Percentiles rank a stretch among this genome's conserved stretches.
phyloP scores from a whole-genome alignment of 495 filamentous ascomycete species.

The Neurospora sp. region DNA sequence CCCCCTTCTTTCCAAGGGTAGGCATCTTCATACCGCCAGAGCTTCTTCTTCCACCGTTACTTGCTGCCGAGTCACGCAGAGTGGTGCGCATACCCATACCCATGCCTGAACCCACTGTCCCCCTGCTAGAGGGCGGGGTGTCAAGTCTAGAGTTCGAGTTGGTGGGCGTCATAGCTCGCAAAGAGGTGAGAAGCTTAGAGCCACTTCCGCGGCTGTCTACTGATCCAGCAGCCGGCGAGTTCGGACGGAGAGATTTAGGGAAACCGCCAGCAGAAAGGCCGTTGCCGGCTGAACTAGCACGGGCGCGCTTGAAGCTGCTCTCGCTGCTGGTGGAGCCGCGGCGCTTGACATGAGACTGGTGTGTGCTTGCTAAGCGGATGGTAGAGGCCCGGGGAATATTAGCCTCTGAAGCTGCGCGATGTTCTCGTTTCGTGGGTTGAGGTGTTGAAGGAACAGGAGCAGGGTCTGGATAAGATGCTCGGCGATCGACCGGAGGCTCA shows the following conservation, averaged over 20 bases:
- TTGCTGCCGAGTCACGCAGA: slow-evolving; percentile 15
- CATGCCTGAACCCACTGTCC: not conserved
- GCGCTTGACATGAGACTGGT: slow-evolving; percentile 15
- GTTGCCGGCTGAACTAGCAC: slow-evolving; percentile 1
- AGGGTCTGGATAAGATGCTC: slow-evolving; percentile 3
- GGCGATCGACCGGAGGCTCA: not conserved
- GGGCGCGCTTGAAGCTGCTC: slow-evolving; percentile 38
- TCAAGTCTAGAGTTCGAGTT: slow-evolving; percentile 20
- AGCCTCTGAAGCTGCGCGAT: slow-evolving; percentile 15
- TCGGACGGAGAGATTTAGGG: slow-evolving; percentile 27
- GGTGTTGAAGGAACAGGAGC: not conserved
- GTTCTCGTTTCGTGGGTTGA: not conserved
- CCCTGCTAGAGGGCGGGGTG: slow-evolving; percentile 1
- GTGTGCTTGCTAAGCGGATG: not conserved
- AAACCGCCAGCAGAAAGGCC: slow-evolving; percentile 9
- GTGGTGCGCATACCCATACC: slow-evolving; percentile 23
- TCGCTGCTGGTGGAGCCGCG: slow-evolving; percentile 37
- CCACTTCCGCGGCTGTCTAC: not conserved
- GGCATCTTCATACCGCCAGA: slow-evolving; percentile 18
- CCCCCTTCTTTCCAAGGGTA: slow-evolving; percentile 23
- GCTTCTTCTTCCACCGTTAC: slow-evolving; percentile 6
- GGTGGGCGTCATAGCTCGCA: slow-evolving; percentile 29
- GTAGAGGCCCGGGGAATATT: not conserved
- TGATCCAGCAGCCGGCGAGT: not conserved
- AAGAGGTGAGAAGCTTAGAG: slow-evolving; percentile 9